Conservation (phyloP, 495 filamentous ascomycete genomes). For the Tuber umbilicatum region DNA sequence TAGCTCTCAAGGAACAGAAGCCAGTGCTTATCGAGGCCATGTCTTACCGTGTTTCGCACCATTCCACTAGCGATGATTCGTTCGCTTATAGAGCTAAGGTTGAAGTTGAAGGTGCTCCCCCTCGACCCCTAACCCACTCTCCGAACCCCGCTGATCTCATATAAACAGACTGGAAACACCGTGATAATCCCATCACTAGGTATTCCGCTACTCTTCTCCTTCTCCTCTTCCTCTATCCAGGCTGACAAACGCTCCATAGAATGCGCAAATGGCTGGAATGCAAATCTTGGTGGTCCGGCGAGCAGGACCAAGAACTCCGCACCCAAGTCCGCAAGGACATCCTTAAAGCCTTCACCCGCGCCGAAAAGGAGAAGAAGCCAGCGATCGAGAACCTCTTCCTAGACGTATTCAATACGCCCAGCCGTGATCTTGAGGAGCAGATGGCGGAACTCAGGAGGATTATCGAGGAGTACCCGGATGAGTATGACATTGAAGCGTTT, state of each 20-base stretch:
- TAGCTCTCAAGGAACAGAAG: conserved; percentile 54
- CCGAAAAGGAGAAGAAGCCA: conserved; percentile 85
- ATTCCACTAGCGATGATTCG: conserved; percentile 95
- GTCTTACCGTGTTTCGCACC: conserved; percentile 94
- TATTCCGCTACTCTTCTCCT: neutral
- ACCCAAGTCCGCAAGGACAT: conserved; percentile 67
- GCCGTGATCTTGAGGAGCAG: conserved; percentile 71
- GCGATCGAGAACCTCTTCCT: conserved; percentile 69
- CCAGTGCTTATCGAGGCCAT: conserved; percentile 85
- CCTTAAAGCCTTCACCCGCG: conserved; percentile 74
- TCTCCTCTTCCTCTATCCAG: no score
- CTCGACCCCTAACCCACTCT: neutral
- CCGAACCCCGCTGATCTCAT: neutral
- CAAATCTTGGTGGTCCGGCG: conserved; percentile 37
- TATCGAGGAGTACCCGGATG: conserved; percentile 78
- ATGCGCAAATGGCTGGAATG: conserved; percentile 83
- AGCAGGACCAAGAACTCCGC: conserved; percentile 73
- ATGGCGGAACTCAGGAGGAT: conserved; percentile 69
- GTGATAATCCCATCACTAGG: conserved; percentile 89
- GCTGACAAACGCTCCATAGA: conserved; percentile 4
- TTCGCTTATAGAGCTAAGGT: conserved; percentile 91
- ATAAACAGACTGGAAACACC: conserved; percentile 73
- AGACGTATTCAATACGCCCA: conserved; percentile 82
- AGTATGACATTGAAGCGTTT: conserved; percentile 79
- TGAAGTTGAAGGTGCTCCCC: conserved; percentile 65